Percentiles rank a stretch among this genome's conserved stretches.
phyloP scores from a whole-genome alignment of 106 monocot genomes.

The Acorus gramineus region DNA sequence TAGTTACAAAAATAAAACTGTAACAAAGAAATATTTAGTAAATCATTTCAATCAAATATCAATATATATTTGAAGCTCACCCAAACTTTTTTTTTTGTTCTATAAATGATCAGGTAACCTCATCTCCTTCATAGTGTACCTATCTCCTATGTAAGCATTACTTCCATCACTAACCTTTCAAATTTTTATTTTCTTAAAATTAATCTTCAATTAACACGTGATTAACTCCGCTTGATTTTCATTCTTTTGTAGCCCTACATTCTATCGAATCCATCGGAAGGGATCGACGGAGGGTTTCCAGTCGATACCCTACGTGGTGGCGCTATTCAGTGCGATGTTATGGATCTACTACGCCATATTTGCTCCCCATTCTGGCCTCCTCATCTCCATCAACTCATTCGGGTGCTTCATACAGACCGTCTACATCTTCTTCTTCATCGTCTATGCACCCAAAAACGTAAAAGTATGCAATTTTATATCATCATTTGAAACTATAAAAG shows the following conservation, averaged over 20 bases:
- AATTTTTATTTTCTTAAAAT: too few relatives aligned
- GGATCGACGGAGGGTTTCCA: conserved; percentile 69
- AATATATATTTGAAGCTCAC: too few relatives aligned
- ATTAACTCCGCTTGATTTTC: too few relatives aligned
- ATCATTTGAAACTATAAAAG: not conserved
- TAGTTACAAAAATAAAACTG: too few relatives aligned
- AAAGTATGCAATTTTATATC: conserved; percentile 19
- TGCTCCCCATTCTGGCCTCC: conserved; percentile 35
- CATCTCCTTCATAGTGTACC: too few relatives aligned
- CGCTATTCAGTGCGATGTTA: conserved; percentile 64
- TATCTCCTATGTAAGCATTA: too few relatives aligned
- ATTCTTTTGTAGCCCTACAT: conserved; percentile 44
- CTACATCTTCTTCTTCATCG: conserved; percentile 51
- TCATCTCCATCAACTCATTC: conserved; percentile 66
- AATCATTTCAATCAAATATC: too few relatives aligned
- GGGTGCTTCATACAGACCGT: conserved; percentile 61
- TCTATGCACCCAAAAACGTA: conserved; percentile 38
- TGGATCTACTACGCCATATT: conserved; percentile 68
- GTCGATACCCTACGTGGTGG: conserved; percentile 46
- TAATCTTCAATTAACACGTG: too few relatives aligned
- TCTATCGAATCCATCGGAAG: conserved; percentile 38
- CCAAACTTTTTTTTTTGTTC: too few relatives aligned
- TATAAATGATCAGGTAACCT: too few relatives aligned
- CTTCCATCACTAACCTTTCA: too few relatives aligned
- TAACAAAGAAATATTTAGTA: too few relatives aligned